Conservation (phyloP, 2,329 filamentous ascomycete species). For the Penicillium sp. region DNA sequence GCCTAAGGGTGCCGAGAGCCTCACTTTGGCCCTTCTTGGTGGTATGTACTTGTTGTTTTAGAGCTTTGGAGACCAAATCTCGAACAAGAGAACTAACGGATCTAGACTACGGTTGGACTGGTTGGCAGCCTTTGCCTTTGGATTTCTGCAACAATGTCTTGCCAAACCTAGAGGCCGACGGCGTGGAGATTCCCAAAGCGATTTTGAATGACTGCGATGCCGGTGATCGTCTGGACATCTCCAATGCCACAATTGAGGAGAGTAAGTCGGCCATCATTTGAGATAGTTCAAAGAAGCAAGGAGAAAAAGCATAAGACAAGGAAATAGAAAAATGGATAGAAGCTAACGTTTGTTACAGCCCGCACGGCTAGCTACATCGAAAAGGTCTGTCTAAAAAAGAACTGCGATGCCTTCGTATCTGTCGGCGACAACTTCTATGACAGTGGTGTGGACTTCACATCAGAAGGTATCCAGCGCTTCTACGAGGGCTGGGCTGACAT, state of each 20-base stretch:
- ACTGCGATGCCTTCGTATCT: constrained; percentile 24
- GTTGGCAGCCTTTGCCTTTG: constrained; percentile 22
- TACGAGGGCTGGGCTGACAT: not conserved
- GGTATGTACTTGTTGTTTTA: not conserved
- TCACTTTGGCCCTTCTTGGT: constrained; percentile 8
- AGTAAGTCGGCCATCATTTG: constrained; percentile 5
- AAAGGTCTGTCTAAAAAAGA: constrained; percentile 19
- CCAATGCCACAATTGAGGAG: not conserved
- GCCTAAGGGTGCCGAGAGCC: constrained; percentile 2
- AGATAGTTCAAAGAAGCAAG: not conserved
- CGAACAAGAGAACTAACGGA: not conserved
- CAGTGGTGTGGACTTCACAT: constrained; percentile 26
- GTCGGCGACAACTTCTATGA: constrained; percentile 30
- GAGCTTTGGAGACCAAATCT: too few species aligned
- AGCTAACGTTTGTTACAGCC: constrained; percentile 3
- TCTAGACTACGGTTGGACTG: constrained; percentile 25
- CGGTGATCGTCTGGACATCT: constrained; percentile 18
- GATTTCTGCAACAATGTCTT: constrained; percentile 22
- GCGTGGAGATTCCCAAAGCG: constrained; percentile 17
- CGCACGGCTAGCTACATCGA: constrained; percentile 23
- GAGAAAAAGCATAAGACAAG: not conserved
- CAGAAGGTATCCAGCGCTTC: constrained; percentile 19
- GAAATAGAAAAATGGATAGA: not conserved
- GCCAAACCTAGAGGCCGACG: constrained; percentile 9
- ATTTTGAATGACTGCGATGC: constrained; percentile 25